Evolutionary conservation across 495 filamentous ascomycete species (phyloP), one percentile per base, ranked within the genome.

Genomic region (Jackrogersella minutella): DNA sequence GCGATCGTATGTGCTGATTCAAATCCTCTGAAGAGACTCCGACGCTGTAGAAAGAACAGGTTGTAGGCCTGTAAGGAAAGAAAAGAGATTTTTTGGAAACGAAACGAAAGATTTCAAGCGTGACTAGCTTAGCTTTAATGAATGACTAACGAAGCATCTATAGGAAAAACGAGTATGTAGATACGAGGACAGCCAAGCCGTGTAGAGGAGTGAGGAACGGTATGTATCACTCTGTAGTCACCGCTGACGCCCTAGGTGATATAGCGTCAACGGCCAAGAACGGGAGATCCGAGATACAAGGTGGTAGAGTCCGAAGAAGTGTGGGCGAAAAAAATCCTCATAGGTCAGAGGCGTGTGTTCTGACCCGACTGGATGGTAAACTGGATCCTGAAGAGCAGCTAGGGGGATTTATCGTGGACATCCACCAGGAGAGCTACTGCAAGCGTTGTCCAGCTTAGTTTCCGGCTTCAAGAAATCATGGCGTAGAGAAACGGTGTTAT

Each of bases 91-190:
- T 36, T 50, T 21, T 5, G 53, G 41, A 52, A n/a, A n/a, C n/a
- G n/a, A n/a, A n/a, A 26, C 43, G 43, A 62, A 24, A 14, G 64
- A 39, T 14, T 46, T 47, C 13, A 65, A 28, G 33, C 21, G 10
- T 30, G 24, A 24, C 50, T 51, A 44, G 9, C 30, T 62, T 57
- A 19, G 14, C 31, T 53, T 21, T 62, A 68, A 57, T 40, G 58
- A 68, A 57, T 53, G 58, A 62, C 58, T 68, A 68, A 34, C n/a
- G 9, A 39, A 44, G 30, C 17, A 28, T 55, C 34, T 43, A 22
- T 13, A 17, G 7, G 5, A 11, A 37, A 56, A 13, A n/a, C 41
- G 33, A 37, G 40, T n/a, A n/a, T n/a, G n/a, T n/a, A 55, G 17
- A 44, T 4, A 28, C 44, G 31, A 41, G 13, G 11, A 13, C 6